Conservation (phyloP, 192 early-diverging fungal species). For the Entomortierella lignicola region DNA sequence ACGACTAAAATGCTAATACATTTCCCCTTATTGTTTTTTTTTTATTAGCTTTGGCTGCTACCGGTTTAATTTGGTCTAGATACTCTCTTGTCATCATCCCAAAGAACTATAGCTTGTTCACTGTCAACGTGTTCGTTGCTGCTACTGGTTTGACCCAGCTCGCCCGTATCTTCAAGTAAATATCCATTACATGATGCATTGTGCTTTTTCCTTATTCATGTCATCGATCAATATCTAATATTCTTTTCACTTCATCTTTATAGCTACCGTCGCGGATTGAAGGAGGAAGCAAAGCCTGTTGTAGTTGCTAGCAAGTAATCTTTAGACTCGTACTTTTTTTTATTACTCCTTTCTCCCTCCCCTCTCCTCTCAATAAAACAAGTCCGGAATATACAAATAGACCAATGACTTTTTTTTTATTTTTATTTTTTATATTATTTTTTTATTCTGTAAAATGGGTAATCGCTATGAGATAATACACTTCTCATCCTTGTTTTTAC, state of each 20-base stretch:
- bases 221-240: not conserved
- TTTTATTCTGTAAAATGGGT: not conserved
- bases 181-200: not conserved
- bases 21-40: not conserved
- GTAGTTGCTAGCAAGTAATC: slow-evolving; percentile 10
- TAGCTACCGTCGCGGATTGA: slow-evolving; percentile 41
- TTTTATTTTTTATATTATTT: slow-evolving; percentile 9
- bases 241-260: slow-evolving; percentile 2
- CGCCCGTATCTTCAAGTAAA: slow-evolving; percentile 80
- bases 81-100: slow-evolving; percentile 96
- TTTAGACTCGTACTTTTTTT: not conserved
- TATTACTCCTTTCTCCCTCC: not conserved
- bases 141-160: slow-evolving; percentile 91
- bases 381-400: not conserved
- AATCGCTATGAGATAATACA: slow-evolving; percentile 30
- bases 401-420: not conserved
- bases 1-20: not conserved
- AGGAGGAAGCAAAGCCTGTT: slow-evolving; percentile 16
- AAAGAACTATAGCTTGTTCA: slow-evolving; percentile 89
- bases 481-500: slow-evolving; percentile 37
- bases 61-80: slow-evolving; percentile 97
- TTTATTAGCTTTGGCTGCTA: slow-evolving; percentile 82
- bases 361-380: not conserved
- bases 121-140: slow-evolving; percentile 95
- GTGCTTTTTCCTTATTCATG: not conserved